Conservation (phyloP, 257 asterid species). For the Pogostemon cablin region DNA sequence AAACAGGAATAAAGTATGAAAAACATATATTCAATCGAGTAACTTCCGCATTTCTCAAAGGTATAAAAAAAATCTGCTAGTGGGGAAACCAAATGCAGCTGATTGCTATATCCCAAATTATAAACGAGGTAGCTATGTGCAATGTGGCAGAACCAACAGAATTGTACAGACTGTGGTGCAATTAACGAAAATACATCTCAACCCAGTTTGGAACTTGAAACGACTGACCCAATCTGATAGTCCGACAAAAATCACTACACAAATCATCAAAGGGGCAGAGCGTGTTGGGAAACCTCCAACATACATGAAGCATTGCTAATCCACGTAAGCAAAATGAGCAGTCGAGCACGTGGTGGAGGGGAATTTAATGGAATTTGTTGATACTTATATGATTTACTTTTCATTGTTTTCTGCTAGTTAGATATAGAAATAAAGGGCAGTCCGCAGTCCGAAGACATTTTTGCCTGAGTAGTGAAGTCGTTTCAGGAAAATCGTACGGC, state of each 20-base stretch:
- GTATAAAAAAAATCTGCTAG: background rate
- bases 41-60: background rate
- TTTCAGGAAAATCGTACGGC: background rate
- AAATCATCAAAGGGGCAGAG: background rate
- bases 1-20: background rate
- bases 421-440: background rate
- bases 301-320: background rate
- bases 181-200: background rate
- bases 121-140: no score
- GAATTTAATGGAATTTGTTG: background rate
- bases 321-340: background rate
- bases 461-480: background rate
- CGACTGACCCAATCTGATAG: background rate
- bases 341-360: background rate
- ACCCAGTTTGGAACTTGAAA: background rate
- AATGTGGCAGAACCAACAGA: background rate
- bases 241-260: background rate
- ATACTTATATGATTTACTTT: background rate
- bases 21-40: background rate
- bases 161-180: background rate
- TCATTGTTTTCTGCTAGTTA: constrained; percentile 2
- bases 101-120: background rate
- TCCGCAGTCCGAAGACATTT: background rate
- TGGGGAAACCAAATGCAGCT: background rate
- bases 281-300: background rate